Base-by-base conservation (phyloP, 2,329 filamentous ascomycete genomes). In the Aspergillus felis region DNA sequence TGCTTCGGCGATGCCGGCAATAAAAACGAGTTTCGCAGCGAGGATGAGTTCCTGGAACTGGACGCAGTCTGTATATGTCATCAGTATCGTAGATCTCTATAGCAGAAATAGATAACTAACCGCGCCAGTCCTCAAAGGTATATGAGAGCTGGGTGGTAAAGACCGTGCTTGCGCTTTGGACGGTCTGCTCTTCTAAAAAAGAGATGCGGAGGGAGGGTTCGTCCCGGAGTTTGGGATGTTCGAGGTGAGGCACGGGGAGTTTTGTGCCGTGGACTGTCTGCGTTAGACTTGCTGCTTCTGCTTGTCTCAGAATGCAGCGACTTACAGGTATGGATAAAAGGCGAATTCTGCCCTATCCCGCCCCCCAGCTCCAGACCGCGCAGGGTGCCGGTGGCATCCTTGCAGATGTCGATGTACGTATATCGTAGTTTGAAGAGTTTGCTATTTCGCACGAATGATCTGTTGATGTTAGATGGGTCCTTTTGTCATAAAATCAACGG, bases 131-230 rank as follows among this genome's bases (percentile, higher is more conserved):
- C 35, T 77, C 75, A 55, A 78, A 78, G n/a, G 67, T 73, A 59
- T 77, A 78, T 12, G 72, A 71, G 22, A 77, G 61, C 54, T 77
- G 73, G 6, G 74, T 74, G 53, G 67, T 70, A 53, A 78, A 78
- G 9, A 76, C 63, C 1, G 71, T 72, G 22, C 70, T 62, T 2
- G 65, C 71, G 4, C 71, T 71, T 44, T 77, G 75, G 0, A 78
- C 67, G n/a, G 73, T 77, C 58, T 78, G 75, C 28, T 76, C 72
- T 24, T 77, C 75, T 20, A 78, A 66, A 53, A 78, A 78, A 2
- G 74, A 76, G 8, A 78, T 66, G 27, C 74, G 70, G 4, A 75
- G 68, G 3, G 74, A 71, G 20, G 63, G 66, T 29, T 73, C 68
- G 17, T 66, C 62, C 10, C 65, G 65, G 14, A 71, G 65, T 58